Conservation (phyloP, 163 green algal genomes). For the Smithsoniella earleae region DNA sequence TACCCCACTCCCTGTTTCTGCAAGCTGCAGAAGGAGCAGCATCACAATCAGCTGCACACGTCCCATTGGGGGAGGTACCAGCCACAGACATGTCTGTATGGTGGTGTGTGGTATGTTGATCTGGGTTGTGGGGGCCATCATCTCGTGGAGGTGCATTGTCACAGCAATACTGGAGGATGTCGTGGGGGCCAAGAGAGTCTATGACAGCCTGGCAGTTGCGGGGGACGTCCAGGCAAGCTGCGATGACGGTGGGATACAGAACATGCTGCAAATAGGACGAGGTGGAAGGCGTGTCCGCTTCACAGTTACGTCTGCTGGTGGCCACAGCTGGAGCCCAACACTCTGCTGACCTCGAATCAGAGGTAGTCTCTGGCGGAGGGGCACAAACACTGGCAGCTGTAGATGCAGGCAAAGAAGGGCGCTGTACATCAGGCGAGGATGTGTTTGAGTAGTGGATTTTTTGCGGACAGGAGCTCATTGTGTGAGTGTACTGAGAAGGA, state of each 20-base stretch:
- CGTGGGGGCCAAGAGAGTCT: background rate
- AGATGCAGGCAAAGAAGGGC: background rate
- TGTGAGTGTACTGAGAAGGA: constrained; percentile 14
- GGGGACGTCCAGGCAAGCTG: constrained; percentile 15
- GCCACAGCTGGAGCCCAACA: background rate
- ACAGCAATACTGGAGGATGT: background rate
- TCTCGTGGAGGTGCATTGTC: background rate
- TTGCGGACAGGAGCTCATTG: background rate
- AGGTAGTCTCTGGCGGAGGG: too few species aligned
- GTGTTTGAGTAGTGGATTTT: background rate
- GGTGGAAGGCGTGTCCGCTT: background rate
- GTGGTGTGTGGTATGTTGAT: background rate
- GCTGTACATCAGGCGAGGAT: background rate
- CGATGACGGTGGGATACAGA: constrained; percentile 11
- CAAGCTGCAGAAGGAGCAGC: background rate
- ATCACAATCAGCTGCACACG: background rate
- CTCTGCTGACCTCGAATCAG: background rate
- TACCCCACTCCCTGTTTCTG: constrained; percentile 10
- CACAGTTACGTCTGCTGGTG: background rate
- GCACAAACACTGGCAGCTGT: too few species aligned
- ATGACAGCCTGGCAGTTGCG: background rate
- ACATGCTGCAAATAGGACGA: constrained; percentile 19
- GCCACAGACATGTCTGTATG: too few species aligned
- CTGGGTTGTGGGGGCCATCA: background rate
- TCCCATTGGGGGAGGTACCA: too few species aligned